Evolutionary conservation across 441 rosid species (phyloP), one percentile per base, ranked within the genome.

Genomic region (Mallotus japonicus): DNA sequence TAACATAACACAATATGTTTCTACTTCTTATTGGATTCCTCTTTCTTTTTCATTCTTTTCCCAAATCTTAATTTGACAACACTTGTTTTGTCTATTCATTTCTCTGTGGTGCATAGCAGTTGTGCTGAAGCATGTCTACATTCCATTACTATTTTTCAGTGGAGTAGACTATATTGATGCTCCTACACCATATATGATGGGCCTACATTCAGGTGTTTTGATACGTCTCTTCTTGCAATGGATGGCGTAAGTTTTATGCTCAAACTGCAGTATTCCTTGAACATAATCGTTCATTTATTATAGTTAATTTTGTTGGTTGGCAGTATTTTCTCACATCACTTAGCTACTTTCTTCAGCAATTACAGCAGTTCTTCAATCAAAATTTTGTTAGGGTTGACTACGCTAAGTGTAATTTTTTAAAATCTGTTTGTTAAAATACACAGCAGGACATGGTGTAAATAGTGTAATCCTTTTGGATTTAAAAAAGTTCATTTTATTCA

Each of bases 111-210:
- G n/a, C n/a, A n/a, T n/a, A n/a, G n/a, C n/a, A n/a, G 80, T 84
- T 84, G 81, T 85, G 82, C 86, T 88, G 95, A 87, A 93, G 99
- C 99, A 96, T 80, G 99, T 96, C 89, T 90, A 96, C 96, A 96
- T 96, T 89, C 98, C 99, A 64, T 92, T 90, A 78, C 96, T 96
- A 80, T 96, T 96, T 92, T 96, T 92, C 91, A 93, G 93, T 92
- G 99, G 98, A 90, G 99, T 92, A 24, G 98, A 96, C 90, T 89
- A 96, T 80, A 88, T 96, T 83, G 98, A 96, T 78, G 98, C 98
- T 75, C 99, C 98, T 66, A 93, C 97, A 53, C 99, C 99, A 60
- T 96, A 93, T 82, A 93, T 96, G 98, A 96, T 90, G 97, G 99
- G 99, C 80, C 98, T 96, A 78, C 97, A 96, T 87, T 96, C 98